These are phyloP conservation scores for Epichloe typhina DNA, from an alignment of 2,329 filamentous ascomycete genomes.

Conservation along the genomic window DNA sequence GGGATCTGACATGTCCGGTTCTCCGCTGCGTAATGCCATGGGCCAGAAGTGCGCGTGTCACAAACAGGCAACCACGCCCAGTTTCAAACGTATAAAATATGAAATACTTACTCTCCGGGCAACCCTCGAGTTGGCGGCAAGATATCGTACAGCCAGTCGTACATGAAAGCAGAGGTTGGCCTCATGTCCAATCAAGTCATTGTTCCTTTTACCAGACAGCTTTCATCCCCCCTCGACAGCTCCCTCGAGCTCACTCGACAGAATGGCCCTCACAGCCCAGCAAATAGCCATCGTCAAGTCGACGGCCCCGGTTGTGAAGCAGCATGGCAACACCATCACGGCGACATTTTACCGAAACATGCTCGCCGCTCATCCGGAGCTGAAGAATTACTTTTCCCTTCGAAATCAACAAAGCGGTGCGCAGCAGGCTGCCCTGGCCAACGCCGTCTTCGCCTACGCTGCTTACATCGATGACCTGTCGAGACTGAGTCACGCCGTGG, in stretches of 20 bases:
- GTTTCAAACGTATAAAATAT: neutral
- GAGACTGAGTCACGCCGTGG: conserved; percentile 40
- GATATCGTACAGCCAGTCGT: neutral
- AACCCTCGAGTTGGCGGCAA: too few species aligned
- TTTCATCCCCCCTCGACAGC: neutral
- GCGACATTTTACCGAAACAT: conserved; percentile 58
- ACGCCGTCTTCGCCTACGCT: conserved; percentile 59
- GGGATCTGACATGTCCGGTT: neutral
- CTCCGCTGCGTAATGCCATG: neutral
- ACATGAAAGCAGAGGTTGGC: neutral
- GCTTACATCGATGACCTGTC: conserved; percentile 57
- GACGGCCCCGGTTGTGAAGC: conserved; percentile 58
- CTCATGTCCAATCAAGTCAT: neutral
- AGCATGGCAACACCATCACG: conserved; percentile 59
- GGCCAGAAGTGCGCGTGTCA: neutral
- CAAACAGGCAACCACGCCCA: too few species aligned
- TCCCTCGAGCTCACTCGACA: neutral
- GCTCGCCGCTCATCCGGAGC: conserved; percentile 47
- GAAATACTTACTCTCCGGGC: neutral
- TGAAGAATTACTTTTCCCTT: conserved; percentile 59
- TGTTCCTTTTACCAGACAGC: neutral
- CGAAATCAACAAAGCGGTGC: conserved; percentile 54
- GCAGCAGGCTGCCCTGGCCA: conserved; percentile 57
- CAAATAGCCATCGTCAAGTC: conserved; percentile 64
- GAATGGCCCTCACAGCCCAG: conserved; percentile 41